These are phyloP conservation scores for Binderoboletus segoi DNA, from an alignment of 1,284 basidiomycete genomes.

Conservation along the genomic window DNA sequence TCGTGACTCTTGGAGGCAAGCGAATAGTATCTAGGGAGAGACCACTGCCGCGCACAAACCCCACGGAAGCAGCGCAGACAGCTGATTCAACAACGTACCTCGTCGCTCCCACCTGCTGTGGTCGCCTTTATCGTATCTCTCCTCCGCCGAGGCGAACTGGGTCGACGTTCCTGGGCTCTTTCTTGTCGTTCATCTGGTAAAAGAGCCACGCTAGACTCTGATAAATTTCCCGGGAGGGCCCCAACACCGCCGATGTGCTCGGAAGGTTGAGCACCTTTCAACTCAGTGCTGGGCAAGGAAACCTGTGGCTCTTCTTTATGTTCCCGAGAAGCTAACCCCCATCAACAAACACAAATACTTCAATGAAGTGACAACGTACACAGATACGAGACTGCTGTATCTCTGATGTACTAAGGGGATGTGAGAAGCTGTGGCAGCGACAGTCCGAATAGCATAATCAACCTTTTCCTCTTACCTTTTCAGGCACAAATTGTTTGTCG, in stretches of 20 bases:
- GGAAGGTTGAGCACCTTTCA: slow-evolving; percentile 29
- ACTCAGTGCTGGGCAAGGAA: slow-evolving; percentile 32
- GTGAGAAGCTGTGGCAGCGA: slow-evolving; percentile 13
- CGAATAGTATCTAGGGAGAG: too few species aligned
- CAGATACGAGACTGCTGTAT: slow-evolving; percentile 3
- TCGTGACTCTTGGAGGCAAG: too few species aligned
- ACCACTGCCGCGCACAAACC: too few species aligned
- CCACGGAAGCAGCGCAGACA: not conserved
- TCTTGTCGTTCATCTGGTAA: slow-evolving; percentile 35
- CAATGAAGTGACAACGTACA: slow-evolving; percentile 12
- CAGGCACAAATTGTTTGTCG: slow-evolving; percentile 15
- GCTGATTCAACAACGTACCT: slow-evolving; percentile 23
- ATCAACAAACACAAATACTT: slow-evolving; percentile 1
- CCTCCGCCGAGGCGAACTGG: slow-evolving; percentile 11
- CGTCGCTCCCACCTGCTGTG: slow-evolving; percentile 1
- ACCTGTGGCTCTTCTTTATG: not conserved
- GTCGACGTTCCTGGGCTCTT: not conserved
- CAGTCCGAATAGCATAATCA: slow-evolving; percentile 6
- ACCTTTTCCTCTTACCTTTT: slow-evolving; percentile 10
- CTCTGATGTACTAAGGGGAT: slow-evolving; percentile 7
- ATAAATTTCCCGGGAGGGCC: slow-evolving; percentile 33
- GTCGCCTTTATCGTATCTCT: slow-evolving; percentile 23
- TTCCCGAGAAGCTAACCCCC: slow-evolving; percentile 3
- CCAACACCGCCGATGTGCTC: slow-evolving; percentile 33
- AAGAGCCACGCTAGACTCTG: slow-evolving; percentile 35